phyloP scores from a whole-genome alignment of 495 filamentous ascomycete genomes.

The Penicillium manginii region DNA sequence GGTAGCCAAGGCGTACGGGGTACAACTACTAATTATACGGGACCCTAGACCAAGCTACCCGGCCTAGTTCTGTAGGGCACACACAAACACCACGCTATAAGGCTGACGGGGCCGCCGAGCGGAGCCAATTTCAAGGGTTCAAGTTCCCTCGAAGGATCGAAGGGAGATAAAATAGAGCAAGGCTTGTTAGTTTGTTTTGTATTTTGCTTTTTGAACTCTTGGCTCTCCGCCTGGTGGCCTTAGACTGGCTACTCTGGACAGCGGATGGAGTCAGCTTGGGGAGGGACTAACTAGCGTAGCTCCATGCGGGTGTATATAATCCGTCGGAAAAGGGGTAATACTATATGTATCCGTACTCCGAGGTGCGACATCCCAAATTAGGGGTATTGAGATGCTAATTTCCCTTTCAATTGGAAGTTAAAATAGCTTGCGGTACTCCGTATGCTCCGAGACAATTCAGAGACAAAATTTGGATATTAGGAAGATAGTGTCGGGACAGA shows the following conservation, averaged over 20 bases:
- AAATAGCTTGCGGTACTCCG: background rate
- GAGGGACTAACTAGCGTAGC: too few relatives aligned
- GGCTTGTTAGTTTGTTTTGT: background rate
- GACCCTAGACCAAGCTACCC: too few relatives aligned
- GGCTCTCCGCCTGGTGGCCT: background rate
- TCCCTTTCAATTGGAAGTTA: background rate
- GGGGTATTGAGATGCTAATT: background rate
- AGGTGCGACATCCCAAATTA: background rate
- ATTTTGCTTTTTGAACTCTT: background rate
- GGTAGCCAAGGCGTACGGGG: too few relatives aligned
- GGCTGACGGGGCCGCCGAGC: background rate
- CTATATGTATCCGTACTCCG: background rate
- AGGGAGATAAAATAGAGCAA: background rate
- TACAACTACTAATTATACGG: too few relatives aligned
- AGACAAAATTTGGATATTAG: background rate
- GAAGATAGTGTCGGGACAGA: slow-evolving; percentile 1
- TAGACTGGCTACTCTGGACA: background rate
- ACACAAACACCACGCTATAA: background rate
- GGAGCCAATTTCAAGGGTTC: too few relatives aligned
- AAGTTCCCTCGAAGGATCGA: background rate
- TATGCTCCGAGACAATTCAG: slow-evolving; percentile 1
- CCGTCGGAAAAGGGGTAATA: slow-evolving; percentile 4
- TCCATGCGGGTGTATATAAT: background rate
- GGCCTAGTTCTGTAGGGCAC: too few relatives aligned
- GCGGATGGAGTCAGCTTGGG: background rate